Percentiles rank a stretch among this genome's conserved stretches.
phyloP scores from a whole-genome alignment of 202 grass and related monocot species.

The Zoysia matrella region DNA sequence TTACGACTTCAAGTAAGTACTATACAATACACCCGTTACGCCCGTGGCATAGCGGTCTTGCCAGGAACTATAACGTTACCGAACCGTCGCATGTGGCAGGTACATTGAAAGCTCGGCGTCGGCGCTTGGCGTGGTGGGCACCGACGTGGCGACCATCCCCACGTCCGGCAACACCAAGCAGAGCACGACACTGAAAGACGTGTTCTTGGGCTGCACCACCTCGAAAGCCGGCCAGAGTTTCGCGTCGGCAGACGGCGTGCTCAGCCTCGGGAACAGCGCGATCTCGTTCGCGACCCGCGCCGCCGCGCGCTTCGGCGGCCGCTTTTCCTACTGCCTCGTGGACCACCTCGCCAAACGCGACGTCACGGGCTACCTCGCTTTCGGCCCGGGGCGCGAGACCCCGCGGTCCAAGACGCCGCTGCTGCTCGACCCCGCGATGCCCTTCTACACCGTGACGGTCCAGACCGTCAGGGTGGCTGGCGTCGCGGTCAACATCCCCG shows the following conservation, averaged over 20 bases:
- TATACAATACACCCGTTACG: too few relatives aligned
- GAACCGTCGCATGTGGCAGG: constrained; percentile 26
- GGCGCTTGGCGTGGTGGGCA: constrained; percentile 65
- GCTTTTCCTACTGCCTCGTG: constrained; percentile 52
- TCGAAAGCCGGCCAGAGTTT: constrained; percentile 60
- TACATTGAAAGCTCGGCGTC: constrained; percentile 66
- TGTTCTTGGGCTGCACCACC: constrained; percentile 78
- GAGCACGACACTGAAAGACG: constrained; percentile 52
- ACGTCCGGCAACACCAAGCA: constrained; percentile 35
- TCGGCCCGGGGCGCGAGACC: constrained; percentile 40
- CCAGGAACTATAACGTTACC: too few relatives aligned
- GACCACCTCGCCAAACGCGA: constrained; percentile 86
- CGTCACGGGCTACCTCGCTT: constrained; percentile 77
- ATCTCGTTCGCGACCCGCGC: constrained; percentile 82
- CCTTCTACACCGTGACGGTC: constrained; percentile 78
- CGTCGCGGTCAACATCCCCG: constrained; percentile 37
- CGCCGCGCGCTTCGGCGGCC: constrained; percentile 54
- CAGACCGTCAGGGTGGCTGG: constrained; percentile 57
- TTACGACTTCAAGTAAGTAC: constrained; percentile 75
- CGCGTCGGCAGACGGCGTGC: constrained; percentile 72
- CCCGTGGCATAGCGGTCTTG: too few relatives aligned
- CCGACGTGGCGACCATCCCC: constrained; percentile 71
- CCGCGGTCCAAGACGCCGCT: constrained; percentile 53
- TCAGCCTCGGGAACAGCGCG: constrained; percentile 80
- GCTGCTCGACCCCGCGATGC: constrained; percentile 58